Conservation (phyloP, 2,329 filamentous ascomycete species). For the Colletotrichum cereale region DNA sequence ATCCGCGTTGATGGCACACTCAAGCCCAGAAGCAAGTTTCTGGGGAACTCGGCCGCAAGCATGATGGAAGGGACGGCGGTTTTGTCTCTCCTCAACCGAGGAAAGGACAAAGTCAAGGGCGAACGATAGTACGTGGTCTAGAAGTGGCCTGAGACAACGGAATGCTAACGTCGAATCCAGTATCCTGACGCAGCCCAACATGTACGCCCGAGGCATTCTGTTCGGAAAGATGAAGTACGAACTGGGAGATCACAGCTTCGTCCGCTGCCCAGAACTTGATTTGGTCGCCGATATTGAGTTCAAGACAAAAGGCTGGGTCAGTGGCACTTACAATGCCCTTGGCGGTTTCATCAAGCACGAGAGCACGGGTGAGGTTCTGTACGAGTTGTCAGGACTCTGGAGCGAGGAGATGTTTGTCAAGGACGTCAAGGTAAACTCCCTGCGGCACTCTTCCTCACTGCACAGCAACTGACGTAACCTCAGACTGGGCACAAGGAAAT, state of each 20-base stretch:
- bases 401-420: constrained; percentile 95
- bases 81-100: constrained; percentile 83
- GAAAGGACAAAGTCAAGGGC: constrained; percentile 71
- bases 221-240: constrained; percentile 99
- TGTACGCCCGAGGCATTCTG: constrained; percentile 96
- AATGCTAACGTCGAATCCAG: constrained; percentile 58
- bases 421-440: constrained; percentile 74
- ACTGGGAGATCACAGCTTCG: constrained; percentile 93
- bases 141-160: background rate
- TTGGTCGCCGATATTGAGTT: constrained; percentile 94
- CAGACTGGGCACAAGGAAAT: constrained; percentile 91
- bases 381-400: constrained; percentile 93
- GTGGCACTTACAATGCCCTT: constrained; percentile 96
- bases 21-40: constrained; percentile 93
- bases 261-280: constrained; percentile 89
- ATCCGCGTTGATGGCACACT: constrained; percentile 96
- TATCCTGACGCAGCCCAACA: constrained; percentile 96
- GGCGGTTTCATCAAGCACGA: constrained; percentile 92
- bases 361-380: constrained; percentile 87
- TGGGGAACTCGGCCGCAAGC: constrained; percentile 97
- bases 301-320: constrained; percentile 98
- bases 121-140: constrained; percentile 82
- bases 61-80: constrained; percentile 98
- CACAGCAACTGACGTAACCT: background rate
- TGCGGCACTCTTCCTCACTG: background rate